Evolutionary conservation across 805 yeast species (phyloP).

Genomic region (Yamadazyma insecticola): DNA sequence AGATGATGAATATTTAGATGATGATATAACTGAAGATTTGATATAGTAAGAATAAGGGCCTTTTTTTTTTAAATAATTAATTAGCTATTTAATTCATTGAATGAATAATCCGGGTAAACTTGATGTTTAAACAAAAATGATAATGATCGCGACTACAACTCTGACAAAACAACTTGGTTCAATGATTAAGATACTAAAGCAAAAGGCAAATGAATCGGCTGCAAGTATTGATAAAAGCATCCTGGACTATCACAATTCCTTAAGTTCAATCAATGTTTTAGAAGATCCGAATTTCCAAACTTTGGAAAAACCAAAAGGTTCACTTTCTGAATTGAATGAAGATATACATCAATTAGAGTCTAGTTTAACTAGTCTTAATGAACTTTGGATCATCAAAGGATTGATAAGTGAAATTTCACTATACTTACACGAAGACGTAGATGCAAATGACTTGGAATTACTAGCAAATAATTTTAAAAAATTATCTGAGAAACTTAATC

Average conservation of each 20-base stretch:
- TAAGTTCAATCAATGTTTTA: constrained; percentile 12
- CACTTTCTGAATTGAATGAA: constrained; percentile 12
- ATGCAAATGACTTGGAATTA: constrained; percentile 16
- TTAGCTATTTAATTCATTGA: too few species aligned
- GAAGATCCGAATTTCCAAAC: constrained; percentile 14
- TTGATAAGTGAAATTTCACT: constrained; percentile 19
- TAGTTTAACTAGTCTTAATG: constrained; percentile 15
- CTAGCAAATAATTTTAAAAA: constrained; percentile 15
- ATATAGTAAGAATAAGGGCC: too few species aligned
- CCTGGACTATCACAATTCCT: constrained; percentile 8
- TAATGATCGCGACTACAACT: too few species aligned
- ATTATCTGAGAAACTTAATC: constrained; percentile 11
- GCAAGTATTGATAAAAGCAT: too few species aligned
- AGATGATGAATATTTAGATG: constrained; percentile 43
- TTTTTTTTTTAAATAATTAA: too few species aligned
- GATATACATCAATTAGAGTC: constrained; percentile 3
- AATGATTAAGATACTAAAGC: too few species aligned
- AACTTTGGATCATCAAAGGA: constrained; percentile 23
- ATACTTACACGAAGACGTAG: constrained; percentile 7
- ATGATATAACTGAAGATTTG: constrained; percentile 38
- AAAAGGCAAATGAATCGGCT: too few species aligned
- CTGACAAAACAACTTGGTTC: too few species aligned
- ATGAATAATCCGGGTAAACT: too few species aligned
- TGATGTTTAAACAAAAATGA: too few species aligned
- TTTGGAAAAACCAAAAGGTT: constrained; percentile 1